Evolutionary conservation across 345 rosid genomes (phyloP), one percentile per base, ranked within the genome.

Genomic region (Ceriops tagal): DNA sequence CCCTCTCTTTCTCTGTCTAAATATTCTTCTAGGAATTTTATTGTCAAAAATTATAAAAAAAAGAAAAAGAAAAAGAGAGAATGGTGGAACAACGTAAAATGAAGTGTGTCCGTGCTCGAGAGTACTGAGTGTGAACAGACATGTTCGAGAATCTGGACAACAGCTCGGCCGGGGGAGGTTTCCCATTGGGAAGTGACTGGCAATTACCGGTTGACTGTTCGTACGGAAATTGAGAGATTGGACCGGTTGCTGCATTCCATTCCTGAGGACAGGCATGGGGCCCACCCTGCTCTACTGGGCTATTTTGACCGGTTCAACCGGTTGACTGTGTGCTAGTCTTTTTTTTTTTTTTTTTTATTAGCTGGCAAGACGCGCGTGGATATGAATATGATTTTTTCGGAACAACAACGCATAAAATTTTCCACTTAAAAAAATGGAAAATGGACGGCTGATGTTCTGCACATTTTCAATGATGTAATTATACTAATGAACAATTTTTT

Each of bases 231-330:
- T 20, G 26, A 57, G 78, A 73, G 2, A 60, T 10, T 56, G 65
- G 79, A 86, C 73, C 88, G 88, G 85, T 80, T 80, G 84, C 49
- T 71, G 66, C 87, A 90, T 86, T 92, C 63, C 92, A 69, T 88
- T 79, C 61, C 67, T 35, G 24, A 15, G 74, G 78, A 68, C 83
- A 66, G 72, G 67, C 2, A 0, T 21, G 57, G 70, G 74, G 66
- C 71, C 86, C 78, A 62, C 76, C 30, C 22, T 57, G 35, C 59
- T 16, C 16, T 24, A 75, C 83, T 83, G 82, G 85, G 67, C 72
- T 65, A 34, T 71, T 13, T 71, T 70, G 71, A 84, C 89, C 55
- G 84, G 78, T 73, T 79, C 64, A 73, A 34, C 75, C 79, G 80
- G 86, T 80, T 67, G 31, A 34, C 65, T 61, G 78, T 63, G 0